A percentile compares a stretch with the other conserved stretches of the same genome.
Evolutionary conservation across 345 rosid species (phyloP).

Genomic region (Citrus sinensis): DNA sequence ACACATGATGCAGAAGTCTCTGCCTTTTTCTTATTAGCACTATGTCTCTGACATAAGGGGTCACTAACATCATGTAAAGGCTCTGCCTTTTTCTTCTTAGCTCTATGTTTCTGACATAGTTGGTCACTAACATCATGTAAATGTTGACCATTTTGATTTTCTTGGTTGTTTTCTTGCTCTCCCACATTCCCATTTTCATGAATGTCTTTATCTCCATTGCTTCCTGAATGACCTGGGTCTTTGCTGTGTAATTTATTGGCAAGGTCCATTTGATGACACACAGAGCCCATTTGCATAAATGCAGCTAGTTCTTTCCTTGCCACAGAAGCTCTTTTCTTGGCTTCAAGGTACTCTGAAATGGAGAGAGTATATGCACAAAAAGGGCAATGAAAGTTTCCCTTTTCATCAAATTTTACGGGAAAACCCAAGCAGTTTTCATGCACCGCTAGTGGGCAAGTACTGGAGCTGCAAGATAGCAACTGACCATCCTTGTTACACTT

Average conservation of each 20-base stretch:
- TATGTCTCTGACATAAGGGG: slow-evolving; percentile 6
- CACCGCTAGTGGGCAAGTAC: slow-evolving; percentile 43
- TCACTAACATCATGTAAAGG: slow-evolving; percentile 14
- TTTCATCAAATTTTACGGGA: slow-evolving; percentile 30
- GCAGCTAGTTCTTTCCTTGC: slow-evolving; percentile 39
- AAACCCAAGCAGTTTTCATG: slow-evolving; percentile 50
- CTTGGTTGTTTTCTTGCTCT: slow-evolving; percentile 8
- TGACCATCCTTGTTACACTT: slow-evolving; percentile 50
- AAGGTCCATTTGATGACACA: slow-evolving; percentile 14
- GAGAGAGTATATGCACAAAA: slow-evolving; percentile 50
- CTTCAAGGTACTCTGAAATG: slow-evolving; percentile 40
- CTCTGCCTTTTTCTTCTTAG: slow-evolving; percentile 8
- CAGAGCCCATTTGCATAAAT: slow-evolving; percentile 22
- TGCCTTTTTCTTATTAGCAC: slow-evolving; percentile 6
- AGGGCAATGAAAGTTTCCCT: slow-evolving; percentile 45
- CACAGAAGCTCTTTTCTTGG: slow-evolving; percentile 29
- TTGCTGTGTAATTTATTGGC: slow-evolving; percentile 10
- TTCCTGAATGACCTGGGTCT: slow-evolving; percentile 11
- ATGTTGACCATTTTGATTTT: slow-evolving; percentile 9
- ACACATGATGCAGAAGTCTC: slow-evolving; percentile 11
- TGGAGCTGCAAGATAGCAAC: slow-evolving; percentile 40
- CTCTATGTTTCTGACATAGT: slow-evolving; percentile 8
- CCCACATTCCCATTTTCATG: slow-evolving; percentile 14
- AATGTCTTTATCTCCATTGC: slow-evolving; percentile 11
- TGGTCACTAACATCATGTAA: slow-evolving; percentile 4